These are phyloP conservation scores for Fraxinus nigra DNA, from an alignment of 305 asterid species.

Conservation along the genomic window DNA sequence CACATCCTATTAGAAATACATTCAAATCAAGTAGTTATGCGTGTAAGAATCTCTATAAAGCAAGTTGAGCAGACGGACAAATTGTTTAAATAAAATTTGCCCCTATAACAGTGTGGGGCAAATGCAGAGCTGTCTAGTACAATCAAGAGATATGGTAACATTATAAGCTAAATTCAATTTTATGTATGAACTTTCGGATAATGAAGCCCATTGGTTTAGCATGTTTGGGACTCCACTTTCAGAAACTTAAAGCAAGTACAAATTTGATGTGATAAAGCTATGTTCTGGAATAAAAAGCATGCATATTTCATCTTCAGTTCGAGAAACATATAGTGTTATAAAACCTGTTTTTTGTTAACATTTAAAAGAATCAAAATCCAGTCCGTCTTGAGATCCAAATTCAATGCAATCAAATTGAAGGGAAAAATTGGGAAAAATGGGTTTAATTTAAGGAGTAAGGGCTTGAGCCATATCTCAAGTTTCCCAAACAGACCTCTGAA, in stretches of 20 bases:
- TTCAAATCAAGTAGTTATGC: background rate
- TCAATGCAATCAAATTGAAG: too few relatives aligned
- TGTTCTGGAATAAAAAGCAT: background rate
- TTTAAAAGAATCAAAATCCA: too few relatives aligned
- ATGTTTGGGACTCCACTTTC: background rate
- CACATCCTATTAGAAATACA: conserved; percentile 19
- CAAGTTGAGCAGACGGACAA: background rate
- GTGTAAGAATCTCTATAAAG: background rate
- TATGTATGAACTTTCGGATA: background rate
- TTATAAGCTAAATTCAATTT: background rate
- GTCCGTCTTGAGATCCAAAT: too few relatives aligned
- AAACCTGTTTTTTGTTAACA: background rate
- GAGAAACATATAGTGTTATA: background rate
- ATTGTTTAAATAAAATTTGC: background rate
- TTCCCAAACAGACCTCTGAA: background rate
- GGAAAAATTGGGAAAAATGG: too few relatives aligned
- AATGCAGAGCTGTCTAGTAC: background rate
- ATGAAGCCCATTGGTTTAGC: background rate
- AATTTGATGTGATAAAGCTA: background rate
- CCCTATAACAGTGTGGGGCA: background rate
- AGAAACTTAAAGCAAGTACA: background rate
- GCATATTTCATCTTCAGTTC: background rate
- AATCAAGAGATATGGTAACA: background rate
- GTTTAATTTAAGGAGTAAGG: too few relatives aligned
- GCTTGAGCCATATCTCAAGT: too few relatives aligned